phyloP scores from a whole-genome alignment of 2,329 filamentous ascomycete species.

The Neopestalotiopsis rosae region DNA sequence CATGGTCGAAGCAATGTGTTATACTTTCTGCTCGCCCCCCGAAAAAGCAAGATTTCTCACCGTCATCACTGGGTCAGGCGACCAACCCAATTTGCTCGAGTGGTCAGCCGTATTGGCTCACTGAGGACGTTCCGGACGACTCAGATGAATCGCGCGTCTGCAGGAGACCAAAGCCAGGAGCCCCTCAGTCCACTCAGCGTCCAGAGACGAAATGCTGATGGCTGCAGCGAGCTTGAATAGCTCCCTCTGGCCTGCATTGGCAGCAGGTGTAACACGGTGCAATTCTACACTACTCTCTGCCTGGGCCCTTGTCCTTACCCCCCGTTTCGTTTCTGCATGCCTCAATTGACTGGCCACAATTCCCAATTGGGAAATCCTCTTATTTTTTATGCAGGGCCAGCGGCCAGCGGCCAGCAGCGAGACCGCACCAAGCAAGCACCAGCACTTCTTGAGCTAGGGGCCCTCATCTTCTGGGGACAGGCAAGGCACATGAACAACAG shows the following conservation, averaged over 20 bases:
- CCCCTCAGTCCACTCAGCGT: constrained; percentile 35
- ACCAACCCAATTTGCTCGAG: constrained; percentile 35
- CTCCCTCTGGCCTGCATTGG: constrained; percentile 32
- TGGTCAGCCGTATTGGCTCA: constrained; percentile 39
- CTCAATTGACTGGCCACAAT: constrained; percentile 10
- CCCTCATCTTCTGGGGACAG: background rate
- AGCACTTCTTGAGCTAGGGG: background rate
- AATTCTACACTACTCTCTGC: background rate
- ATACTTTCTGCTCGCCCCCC: background rate
- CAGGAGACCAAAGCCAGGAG: constrained; percentile 36
- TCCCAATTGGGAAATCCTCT: constrained; percentile 1
- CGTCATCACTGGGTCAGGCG: constrained; percentile 35
- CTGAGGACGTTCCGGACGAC: constrained; percentile 26
- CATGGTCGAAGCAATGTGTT: constrained; percentile 4
- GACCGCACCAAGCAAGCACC: background rate
- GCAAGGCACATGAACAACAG: background rate
- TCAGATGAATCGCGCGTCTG: constrained; percentile 35
- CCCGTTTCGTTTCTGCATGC: constrained; percentile 14
- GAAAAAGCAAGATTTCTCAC: constrained; percentile 29
- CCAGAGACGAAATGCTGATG: constrained; percentile 33
- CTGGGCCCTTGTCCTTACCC: background rate
- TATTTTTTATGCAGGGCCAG: constrained; percentile 12
- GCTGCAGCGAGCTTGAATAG: constrained; percentile 38
- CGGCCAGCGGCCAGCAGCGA: background rate
- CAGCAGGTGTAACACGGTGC: constrained; percentile 27